These are phyloP conservation scores for Lomentospora prolificans DNA, from an alignment of 2,329 filamentous ascomycete species.

Conservation along the genomic window DNA sequence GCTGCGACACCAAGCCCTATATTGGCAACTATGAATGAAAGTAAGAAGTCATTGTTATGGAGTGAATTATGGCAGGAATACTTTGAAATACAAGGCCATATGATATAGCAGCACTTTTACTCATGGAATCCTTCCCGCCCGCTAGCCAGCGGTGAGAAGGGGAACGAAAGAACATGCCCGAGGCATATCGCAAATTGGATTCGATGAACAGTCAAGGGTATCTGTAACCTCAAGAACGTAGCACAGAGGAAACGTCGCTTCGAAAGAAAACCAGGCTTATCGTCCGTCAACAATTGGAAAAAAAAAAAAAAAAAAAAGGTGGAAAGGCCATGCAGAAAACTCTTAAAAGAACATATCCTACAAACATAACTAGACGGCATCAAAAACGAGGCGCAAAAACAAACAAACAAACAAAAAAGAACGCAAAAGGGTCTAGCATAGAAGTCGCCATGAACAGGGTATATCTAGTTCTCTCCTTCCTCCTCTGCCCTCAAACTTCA, in stretches of 20 bases:
- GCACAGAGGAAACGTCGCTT: background rate
- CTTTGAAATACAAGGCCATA: too few relatives aligned
- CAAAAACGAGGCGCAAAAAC: too few relatives aligned
- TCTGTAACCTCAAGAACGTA: background rate
- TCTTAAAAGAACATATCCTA: too few relatives aligned
- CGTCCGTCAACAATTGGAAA: background rate
- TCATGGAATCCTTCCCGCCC: too few relatives aligned
- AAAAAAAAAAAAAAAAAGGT: background rate
- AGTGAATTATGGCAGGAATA: too few relatives aligned
- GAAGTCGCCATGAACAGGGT: background rate
- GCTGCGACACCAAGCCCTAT: too few relatives aligned
- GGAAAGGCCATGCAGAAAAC: background rate
- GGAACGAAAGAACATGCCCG: background rate
- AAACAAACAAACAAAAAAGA: background rate
- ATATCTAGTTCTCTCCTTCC: background rate
- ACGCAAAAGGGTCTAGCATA: background rate
- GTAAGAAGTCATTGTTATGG: too few relatives aligned
- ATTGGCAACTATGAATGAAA: too few relatives aligned
- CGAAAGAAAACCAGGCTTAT: background rate
- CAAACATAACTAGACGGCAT: too few relatives aligned
- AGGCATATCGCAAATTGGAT: background rate
- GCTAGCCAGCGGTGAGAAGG: background rate
- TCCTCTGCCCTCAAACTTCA: slow-evolving; percentile 44
- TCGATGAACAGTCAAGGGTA: background rate
- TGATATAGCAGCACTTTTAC: too few relatives aligned